Evolutionary conservation across 306 rosid species (phyloP).

Genomic region (Amphicarpaea edgeworthii): DNA sequence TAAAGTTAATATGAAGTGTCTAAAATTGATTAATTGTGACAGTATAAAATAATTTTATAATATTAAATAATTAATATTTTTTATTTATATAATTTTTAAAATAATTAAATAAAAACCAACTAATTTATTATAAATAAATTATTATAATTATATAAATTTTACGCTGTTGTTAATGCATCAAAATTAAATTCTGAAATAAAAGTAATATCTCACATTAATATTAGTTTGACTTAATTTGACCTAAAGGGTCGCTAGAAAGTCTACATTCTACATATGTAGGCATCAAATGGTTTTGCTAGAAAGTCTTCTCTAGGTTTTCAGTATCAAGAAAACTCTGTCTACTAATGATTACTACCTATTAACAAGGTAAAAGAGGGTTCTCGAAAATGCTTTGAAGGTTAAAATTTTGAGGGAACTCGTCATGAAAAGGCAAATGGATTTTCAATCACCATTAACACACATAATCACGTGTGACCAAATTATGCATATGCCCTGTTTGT

Average conservation of each 20-base stretch:
- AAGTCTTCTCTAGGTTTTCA: conserved; percentile 31
- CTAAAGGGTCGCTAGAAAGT: neutral
- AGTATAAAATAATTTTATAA: too few species aligned
- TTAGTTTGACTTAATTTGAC: conserved; percentile 11
- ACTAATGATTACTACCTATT: conserved; percentile 7
- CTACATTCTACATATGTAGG: neutral
- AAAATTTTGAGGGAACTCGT: conserved; percentile 2
- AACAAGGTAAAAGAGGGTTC: conserved; percentile 9
- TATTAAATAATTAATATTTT: too few species aligned
- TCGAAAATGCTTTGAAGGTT: neutral
- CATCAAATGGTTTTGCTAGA: conserved; percentile 20
- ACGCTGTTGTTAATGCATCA: too few species aligned
- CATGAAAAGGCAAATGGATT: conserved; percentile 32
- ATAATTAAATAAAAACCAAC: too few species aligned
- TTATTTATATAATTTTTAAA: too few species aligned
- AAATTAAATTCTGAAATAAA: too few species aligned
- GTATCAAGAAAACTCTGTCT: neutral
- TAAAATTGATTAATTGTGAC: too few species aligned
- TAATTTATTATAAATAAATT: too few species aligned
- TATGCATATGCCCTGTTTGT: conserved; percentile 16
- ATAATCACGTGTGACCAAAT: conserved; percentile 23
- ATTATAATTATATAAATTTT: too few species aligned
- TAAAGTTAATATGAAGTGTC: conserved; percentile 5
- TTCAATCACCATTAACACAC: conserved; percentile 17
- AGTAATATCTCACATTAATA: neutral